A percentile compares a stretch with the other conserved stretches of the same genome.
phyloP scores from a whole-genome alignment of 768 basidiomycete species.

The Nidularia sp. region DNA sequence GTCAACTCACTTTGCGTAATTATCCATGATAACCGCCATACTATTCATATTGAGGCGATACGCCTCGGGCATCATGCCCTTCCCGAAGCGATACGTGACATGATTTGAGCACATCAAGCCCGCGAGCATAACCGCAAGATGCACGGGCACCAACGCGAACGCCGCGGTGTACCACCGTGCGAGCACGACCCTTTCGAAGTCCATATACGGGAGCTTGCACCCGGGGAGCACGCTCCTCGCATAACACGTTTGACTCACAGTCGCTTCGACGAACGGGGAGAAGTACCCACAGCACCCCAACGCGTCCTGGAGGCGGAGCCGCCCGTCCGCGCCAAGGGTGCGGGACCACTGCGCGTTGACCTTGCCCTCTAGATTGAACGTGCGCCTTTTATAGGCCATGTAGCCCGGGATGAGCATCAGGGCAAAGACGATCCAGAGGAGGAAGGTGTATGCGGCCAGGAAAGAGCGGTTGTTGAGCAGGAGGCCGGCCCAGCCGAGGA shows the following conservation, averaged over 20 bases:
- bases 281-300: constrained; percentile 81
- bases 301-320: constrained; percentile 69
- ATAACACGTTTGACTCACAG: constrained; percentile 71
- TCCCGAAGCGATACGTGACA: constrained; percentile 83
- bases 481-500: constrained; percentile 77
- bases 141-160: constrained; percentile 67
- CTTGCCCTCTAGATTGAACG: constrained; percentile 82
- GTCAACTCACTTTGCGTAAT: constrained; percentile 63
- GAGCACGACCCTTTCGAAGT: constrained; percentile 53
- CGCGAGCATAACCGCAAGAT: constrained; percentile 58
- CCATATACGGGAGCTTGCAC: constrained; percentile 63
- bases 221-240: constrained; percentile 67
- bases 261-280: constrained; percentile 77
- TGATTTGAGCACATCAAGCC: constrained; percentile 76
- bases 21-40: constrained; percentile 84
- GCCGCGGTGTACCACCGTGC: constrained; percentile 60
- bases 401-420: constrained; percentile 75
- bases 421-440: constrained; percentile 72
- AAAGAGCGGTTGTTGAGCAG: constrained; percentile 82
- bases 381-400: constrained; percentile 66
- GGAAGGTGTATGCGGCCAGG: constrained; percentile 73
- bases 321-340: constrained; percentile 50
- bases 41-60: constrained; percentile 70
- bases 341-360: constrained; percentile 76
- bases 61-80: constrained; percentile 84